Percentiles rank a stretch among this genome's conserved stretches.
Evolutionary conservation across 208 protist genomes (phyloP).

Genomic region (Trypanosoma mega): DNA sequence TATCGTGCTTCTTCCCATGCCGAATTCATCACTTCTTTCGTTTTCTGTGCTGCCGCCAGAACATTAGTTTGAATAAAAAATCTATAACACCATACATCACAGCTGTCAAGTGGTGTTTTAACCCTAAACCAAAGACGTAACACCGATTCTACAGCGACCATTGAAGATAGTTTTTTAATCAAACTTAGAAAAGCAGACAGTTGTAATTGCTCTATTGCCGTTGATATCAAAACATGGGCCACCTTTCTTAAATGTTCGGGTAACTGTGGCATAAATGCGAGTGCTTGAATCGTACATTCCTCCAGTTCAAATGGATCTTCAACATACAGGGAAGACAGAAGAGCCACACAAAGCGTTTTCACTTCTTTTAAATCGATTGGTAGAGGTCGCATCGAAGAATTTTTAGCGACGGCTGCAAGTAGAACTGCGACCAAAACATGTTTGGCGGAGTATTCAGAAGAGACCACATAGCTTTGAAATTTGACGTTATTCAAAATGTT

Average conservation of each 20-base stretch:
- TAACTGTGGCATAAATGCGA: slow-evolving; percentile 20
- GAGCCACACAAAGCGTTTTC: slow-evolving; percentile 8
- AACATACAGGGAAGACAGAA: slow-evolving; percentile 19
- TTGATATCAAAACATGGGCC: slow-evolving; percentile 14
- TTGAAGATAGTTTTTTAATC: slow-evolving; percentile 8
- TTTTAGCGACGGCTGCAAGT: slow-evolving; percentile 5
- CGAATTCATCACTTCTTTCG: neutral
- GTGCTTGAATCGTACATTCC: slow-evolving; percentile 18
- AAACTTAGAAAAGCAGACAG: slow-evolving; percentile 3
- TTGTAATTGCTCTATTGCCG: slow-evolving; percentile 10
- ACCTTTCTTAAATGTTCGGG: slow-evolving; percentile 9
- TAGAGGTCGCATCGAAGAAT: neutral
- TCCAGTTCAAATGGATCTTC: slow-evolving; percentile 15
- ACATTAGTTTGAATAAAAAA: slow-evolving; percentile 17
- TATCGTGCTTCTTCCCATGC: neutral
- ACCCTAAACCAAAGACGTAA: slow-evolving; percentile 21
- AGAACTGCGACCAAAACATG: slow-evolving; percentile 22
- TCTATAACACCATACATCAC: slow-evolving; percentile 24
- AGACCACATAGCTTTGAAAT: slow-evolving; percentile 10
- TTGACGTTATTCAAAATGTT: neutral
- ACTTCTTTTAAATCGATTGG: neutral
- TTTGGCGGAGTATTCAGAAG: slow-evolving; percentile 9
- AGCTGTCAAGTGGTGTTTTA: slow-evolving; percentile 7
- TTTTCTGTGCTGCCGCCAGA: slow-evolving; percentile 3
- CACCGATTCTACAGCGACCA: slow-evolving; percentile 2